phyloP scores from a whole-genome alignment of 2,329 filamentous ascomycete genomes.

The Cordyceps militaris region DNA sequence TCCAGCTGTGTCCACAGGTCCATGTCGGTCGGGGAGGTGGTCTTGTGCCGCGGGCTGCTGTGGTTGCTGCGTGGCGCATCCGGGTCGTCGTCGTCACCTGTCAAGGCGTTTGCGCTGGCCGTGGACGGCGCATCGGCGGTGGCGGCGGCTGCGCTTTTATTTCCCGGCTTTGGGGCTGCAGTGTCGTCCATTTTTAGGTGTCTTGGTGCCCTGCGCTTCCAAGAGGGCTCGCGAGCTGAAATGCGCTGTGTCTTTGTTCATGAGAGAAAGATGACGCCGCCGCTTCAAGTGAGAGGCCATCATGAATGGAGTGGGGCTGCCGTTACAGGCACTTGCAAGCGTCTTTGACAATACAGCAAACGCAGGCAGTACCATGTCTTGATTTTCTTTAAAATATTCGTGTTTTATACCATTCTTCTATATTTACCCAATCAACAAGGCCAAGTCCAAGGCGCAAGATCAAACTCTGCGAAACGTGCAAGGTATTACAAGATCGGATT shows the following conservation, averaged over 20 bases:
- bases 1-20: conserved; percentile 32
- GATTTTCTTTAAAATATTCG: not conserved
- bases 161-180: not conserved
- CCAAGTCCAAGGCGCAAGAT: not conserved
- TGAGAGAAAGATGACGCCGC: not conserved
- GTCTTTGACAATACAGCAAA: not conserved
- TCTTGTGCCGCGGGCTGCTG: not conserved
- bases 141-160: not conserved
- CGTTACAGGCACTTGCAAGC: not conserved
- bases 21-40: conserved; percentile 25
- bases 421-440: not conserved
- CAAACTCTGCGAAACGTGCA: not conserved
- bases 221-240: too few relatives aligned
- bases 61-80: not conserved
- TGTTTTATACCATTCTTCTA: not conserved
- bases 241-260: not conserved
- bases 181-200: not conserved
- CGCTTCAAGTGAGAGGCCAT: not conserved
- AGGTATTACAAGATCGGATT: not conserved
- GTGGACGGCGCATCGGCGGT: not conserved
- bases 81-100: not conserved
- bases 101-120: not conserved
- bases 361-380: too few relatives aligned
- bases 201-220: not conserved
- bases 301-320: not conserved